Base-by-base conservation (phyloP, 2,329 filamentous ascomycete genomes). In the Pestalotiopsis sp. region DNA sequence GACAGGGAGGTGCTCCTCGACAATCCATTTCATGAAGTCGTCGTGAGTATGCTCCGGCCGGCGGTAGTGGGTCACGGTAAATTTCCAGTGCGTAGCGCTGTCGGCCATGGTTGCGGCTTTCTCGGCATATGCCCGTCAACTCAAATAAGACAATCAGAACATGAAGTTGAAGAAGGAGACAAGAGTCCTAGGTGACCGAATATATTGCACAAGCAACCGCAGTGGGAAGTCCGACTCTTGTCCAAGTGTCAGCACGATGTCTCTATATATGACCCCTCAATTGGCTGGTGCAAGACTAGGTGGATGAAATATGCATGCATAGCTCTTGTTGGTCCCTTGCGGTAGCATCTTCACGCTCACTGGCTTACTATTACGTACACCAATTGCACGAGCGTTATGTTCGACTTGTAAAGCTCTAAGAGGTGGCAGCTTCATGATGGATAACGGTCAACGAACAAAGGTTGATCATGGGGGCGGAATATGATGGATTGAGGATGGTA, bases 11-110 rank as follows among this genome's bases (percentile, higher is more conserved):
- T 79, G 77, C 39, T 72, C 71, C n/a, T 77, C 70, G 14, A 73
- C 70, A 12, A 78, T 73, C 75, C 73, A 78, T 41, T 77, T 75
- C 58, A 78, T 76, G 66, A 79, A 78, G 27, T 64, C 74, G 61
- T 78, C 74, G 64, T 78, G 77, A 5, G 77, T 76, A 63, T 74
- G 74, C 23, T 78, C 60, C 3, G 65, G 69, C 60, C 72, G 71
- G 55, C 76, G 74, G 64, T 77, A 72, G 61, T 78, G 76, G 20
- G 73, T 77, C 27, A 77, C 68, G 12, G 75, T 78, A 68, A 71
- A 75, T 68, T 76, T 77, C 68, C n/a, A 45, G 41, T 45, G 41
- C 41, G 41, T 45, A 6, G 41, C 41, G 41, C 41, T 45, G 41
- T 45, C 41, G 17, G 41, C 41, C 41, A 45, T 45, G 13, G 12